Conservation (phyloP, 78 protist genomes). For the slime mould (Dictyostelium discoideum) region DNA sequence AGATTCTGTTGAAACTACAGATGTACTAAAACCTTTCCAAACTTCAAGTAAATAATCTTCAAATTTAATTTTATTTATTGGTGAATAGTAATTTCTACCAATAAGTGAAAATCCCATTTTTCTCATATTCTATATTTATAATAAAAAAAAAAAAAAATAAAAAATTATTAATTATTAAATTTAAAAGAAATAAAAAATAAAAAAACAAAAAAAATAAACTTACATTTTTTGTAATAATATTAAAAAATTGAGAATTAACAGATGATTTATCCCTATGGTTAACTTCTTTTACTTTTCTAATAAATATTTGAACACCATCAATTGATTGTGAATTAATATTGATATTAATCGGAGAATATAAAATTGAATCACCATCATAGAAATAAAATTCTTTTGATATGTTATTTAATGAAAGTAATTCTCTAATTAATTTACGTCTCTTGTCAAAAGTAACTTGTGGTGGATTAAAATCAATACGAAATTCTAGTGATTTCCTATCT, state of each 20-base stretch:
- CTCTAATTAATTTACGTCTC: neutral
- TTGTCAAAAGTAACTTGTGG: neutral
- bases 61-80: neutral
- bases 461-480: conserved; percentile 2
- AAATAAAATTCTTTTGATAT: neutral
- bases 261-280: neutral
- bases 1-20: neutral
- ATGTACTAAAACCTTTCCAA: conserved; percentile 19
- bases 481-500: neutral
- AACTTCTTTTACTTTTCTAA: neutral
- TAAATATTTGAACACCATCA: neutral
- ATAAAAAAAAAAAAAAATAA: neutral
- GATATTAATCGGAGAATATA: neutral
- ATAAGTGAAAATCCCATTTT: neutral
- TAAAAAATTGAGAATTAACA: neutral
- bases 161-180: neutral
- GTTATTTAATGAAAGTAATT: neutral
- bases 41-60: neutral
- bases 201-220: no score
- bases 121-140: neutral
- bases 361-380: neutral
- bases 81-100: conserved; percentile 33
- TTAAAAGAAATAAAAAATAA: no score
- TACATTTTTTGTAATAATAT: neutral
- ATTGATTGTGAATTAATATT: neutral